Base-by-base conservation (phyloP, 2,329 filamentous ascomycete species). In the Ascochyta fabae region DNA sequence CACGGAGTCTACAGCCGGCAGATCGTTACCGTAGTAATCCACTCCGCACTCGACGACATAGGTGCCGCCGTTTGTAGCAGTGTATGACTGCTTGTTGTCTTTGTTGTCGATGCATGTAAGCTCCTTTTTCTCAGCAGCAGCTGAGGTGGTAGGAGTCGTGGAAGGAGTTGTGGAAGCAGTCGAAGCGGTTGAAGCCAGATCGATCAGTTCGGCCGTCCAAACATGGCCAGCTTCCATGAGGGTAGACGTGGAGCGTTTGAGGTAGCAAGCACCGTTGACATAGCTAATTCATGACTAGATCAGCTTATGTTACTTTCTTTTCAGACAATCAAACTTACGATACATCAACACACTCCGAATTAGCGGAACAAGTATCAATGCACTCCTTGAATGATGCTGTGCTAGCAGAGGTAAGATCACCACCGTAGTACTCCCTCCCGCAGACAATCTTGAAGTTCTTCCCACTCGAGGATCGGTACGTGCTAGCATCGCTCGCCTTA, bases 221-320 rank as follows among this genome's bases (percentile, higher is more conserved):
- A 53, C 42, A 8, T 27, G 27, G 6, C 19, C 42, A 8, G 27
- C 35, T 15, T 26, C 27, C 12, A 35, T 19, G 6, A 47, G 42
- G 12, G n/a, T 6, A 7, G 23, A 22, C 2, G 16, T 26, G 15
- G 49, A 31, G n/a, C 9, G 13, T 36, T 53, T 53, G 19, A 40
- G 29, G 36, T 53, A 53, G 38, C 50, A 53, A 7, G 43, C 43
- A 4, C 50, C 50, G 12, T 53, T 36, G 7, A 35, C 43, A 16
- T 35, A 53, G 15, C 50, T 47, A 6, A 2, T 13, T 41, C 12
- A 35, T n/a, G 8, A 13, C 13, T n/a, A 38, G 10, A 10, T 36
- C 36, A 16, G 34, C 15, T 22, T 10, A 7, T 24, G 23, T 15
- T 1, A 26, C 15, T 2, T 4, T 3, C 6, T 7, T 12, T 15